Percentiles rank a stretch among this genome's conserved stretches.
Evolutionary conservation across 1,139 yeast species (phyloP).

Genomic region (Hemisphaericaspora xylofermentans): DNA sequence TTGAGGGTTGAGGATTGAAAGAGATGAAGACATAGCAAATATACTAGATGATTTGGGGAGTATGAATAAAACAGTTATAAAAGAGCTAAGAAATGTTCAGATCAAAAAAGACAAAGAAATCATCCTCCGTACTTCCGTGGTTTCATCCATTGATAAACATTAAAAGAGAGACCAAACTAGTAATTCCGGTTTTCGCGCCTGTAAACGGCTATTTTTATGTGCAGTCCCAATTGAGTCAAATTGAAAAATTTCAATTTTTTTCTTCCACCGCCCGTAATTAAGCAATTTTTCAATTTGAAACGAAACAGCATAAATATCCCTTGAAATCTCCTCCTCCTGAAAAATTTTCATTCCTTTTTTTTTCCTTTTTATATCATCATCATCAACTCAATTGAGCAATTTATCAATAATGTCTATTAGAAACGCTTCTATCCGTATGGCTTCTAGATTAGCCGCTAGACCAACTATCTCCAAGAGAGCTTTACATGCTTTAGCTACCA

Average conservation of each 20-base stretch:
- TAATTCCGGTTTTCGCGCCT: conserved; percentile 4
- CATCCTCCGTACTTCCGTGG: conserved; percentile 3
- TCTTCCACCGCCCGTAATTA: no score
- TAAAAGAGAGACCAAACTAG: not conserved
- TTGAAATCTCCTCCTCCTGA: conserved; percentile 4
- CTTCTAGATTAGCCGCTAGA: conserved; percentile 61
- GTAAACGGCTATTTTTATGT: conserved; percentile 4
- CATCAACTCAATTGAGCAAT: conserved; percentile 1
- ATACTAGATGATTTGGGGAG: no score
- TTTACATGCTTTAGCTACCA: conserved; percentile 57
- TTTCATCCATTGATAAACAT: not conserved
- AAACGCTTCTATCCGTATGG: conserved; percentile 61
- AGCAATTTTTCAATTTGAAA: conserved; percentile 4
- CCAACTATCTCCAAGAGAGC: conserved; percentile 64
- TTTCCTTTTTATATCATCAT: conserved; percentile 1
- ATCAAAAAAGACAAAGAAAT: no score
- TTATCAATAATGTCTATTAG: conserved; percentile 52
- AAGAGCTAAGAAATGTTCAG: no score
- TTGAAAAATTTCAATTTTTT: conserved; percentile 3
- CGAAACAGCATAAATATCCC: conserved; percentile 10
- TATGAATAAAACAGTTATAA: no score
- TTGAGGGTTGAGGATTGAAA: not conserved
- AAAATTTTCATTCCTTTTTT: conserved; percentile 1
- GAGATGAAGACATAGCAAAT: no score
- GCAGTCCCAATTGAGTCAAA: conserved; percentile 8